Evolutionary conservation across 768 basidiomycete species (phyloP).

Genomic region (Phanerochaete sordida): DNA sequence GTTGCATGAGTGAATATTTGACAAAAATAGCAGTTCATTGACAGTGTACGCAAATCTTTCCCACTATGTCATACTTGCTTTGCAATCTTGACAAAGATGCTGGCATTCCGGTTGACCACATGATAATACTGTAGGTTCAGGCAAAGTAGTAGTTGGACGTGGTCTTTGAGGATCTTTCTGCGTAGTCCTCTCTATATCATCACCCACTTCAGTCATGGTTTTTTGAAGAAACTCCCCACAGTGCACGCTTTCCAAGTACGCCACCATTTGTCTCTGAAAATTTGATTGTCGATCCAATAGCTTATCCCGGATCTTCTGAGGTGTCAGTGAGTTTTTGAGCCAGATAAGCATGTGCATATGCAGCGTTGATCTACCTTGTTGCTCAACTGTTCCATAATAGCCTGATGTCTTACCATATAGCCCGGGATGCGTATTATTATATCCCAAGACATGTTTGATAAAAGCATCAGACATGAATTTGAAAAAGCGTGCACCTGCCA

Average conservation of each 20-base stretch:
- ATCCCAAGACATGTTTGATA: slow-evolving; percentile 23
- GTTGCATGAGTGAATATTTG: slow-evolving; percentile 4
- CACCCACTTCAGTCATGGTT: slow-evolving; percentile 15
- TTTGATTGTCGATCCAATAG: slow-evolving; percentile 19
- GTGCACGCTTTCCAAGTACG: slow-evolving; percentile 29
- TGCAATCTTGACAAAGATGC: not conserved
- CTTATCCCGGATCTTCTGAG: slow-evolving; percentile 30
- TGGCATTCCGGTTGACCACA: not conserved
- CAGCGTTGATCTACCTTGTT: slow-evolving; percentile 12
- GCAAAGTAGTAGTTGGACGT: not conserved
- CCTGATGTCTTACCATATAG: slow-evolving; percentile 6
- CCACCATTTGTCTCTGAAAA: slow-evolving; percentile 25
- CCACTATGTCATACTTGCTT: not conserved
- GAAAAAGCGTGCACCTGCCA: slow-evolving; percentile 31
- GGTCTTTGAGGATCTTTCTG: not conserved
- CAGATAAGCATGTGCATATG: slow-evolving; percentile 20
- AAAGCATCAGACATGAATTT: slow-evolving; percentile 26
- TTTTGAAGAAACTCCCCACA: slow-evolving; percentile 30
- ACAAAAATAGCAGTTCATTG: slow-evolving; percentile 8
- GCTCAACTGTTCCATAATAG: slow-evolving; percentile 18
- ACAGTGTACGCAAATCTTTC: slow-evolving; percentile 1
- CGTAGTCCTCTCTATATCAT: not conserved
- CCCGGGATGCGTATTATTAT: slow-evolving; percentile 7
- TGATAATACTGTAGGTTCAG: not conserved
- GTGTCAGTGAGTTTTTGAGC: slow-evolving; percentile 15